Conservation (phyloP, 192 early-diverging fungal genomes). For the Podila epigama region DNA sequence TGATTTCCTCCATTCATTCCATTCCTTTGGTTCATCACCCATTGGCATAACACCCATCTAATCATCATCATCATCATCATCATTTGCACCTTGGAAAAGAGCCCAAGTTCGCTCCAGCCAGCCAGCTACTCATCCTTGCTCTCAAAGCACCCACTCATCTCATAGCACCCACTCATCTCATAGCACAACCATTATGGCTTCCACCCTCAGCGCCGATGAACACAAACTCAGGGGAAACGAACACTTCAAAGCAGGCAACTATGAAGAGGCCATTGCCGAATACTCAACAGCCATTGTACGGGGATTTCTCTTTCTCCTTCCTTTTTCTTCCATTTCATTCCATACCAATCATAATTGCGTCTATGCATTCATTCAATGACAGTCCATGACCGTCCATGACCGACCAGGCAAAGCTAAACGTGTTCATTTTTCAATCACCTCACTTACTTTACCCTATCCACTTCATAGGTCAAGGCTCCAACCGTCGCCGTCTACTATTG, state of each 20-base stretch:
- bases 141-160: neutral
- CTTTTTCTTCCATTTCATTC: too few species aligned
- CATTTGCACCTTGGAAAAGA: too few species aligned
- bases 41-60: neutral
- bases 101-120: too few species aligned
- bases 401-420: too few species aligned
- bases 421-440: neutral
- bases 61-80: neutral
- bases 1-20: neutral
- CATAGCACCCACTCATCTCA: neutral
- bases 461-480: conserved; percentile 65
- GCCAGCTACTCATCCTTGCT: too few species aligned
- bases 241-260: conserved; percentile 63
- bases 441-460: neutral
- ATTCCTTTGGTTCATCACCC: neutral
- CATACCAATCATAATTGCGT: too few species aligned
- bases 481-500: conserved; percentile 75
- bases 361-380: too few species aligned
- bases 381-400: too few species aligned
- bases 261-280: conserved; percentile 71
- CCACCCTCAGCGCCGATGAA: conserved; percentile 48
- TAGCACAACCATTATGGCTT: conserved; percentile 15
- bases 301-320: neutral
- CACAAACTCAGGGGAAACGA: conserved; percentile 69
- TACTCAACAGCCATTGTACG: conserved; percentile 81